phyloP scores from a whole-genome alignment of 2,329 filamentous ascomycete genomes.

The Rachicladosporium sp. region DNA sequence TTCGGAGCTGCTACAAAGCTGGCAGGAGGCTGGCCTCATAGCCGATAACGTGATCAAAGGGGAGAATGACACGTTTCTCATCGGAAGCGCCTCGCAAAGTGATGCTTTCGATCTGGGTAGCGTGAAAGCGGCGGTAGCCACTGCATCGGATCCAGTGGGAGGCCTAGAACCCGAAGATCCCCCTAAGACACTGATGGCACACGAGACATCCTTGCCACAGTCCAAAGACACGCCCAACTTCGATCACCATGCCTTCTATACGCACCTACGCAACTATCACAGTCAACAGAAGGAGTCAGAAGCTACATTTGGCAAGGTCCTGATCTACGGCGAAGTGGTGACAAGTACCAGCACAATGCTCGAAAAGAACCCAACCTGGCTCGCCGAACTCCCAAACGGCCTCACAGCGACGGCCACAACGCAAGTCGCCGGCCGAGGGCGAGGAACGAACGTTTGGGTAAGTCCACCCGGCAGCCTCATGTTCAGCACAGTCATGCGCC shows the following conservation, averaged over 20 bases:
- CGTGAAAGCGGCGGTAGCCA: constrained; percentile 19
- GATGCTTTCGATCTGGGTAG: constrained; percentile 31
- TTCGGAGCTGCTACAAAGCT: constrained; percentile 52
- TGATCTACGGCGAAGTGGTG: constrained; percentile 84
- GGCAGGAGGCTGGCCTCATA: constrained; percentile 54
- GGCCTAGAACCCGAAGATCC: constrained; percentile 5
- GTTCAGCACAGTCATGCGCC: constrained; percentile 79
- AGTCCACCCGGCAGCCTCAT: constrained; percentile 76
- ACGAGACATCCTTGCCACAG: constrained; percentile 55
- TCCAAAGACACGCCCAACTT: constrained; percentile 71
- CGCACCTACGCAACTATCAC: constrained; percentile 58
- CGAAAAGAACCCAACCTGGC: constrained; percentile 77
- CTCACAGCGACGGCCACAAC: constrained; percentile 79
- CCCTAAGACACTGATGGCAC: constrained; percentile 60
- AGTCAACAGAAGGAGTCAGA: constrained; percentile 37
- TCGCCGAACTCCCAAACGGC: constrained; percentile 67
- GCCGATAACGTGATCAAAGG: constrained; percentile 50
- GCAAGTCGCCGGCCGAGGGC: constrained; percentile 76
- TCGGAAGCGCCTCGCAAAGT: constrained; percentile 51
- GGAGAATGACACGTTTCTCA: constrained; percentile 64
- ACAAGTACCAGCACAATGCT: constrained; percentile 90
- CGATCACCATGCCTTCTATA: constrained; percentile 68
- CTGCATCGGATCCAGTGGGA: constrained; percentile 15
- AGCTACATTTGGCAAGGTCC: constrained; percentile 56
- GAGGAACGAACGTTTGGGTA: constrained; percentile 89